Evolutionary conservation across 352 stramenopile genomes (phyloP).

Genomic region (Blastocystis sp.): DNA sequence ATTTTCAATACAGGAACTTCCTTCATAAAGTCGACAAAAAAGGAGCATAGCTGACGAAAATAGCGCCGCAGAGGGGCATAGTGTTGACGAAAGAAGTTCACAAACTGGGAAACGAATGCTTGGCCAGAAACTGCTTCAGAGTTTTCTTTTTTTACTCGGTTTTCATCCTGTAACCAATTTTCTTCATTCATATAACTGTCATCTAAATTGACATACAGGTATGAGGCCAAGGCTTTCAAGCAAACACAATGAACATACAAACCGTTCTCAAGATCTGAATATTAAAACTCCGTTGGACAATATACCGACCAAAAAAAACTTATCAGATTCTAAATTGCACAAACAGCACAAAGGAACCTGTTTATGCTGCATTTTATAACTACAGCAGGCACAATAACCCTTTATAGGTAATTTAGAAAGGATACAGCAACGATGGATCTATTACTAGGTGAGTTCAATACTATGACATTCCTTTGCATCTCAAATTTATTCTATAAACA

Average conservation of each 20-base stretch:
- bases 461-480: too few species aligned
- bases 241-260: constrained; percentile 34
- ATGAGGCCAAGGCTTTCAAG: constrained; percentile 16
- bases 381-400: background rate
- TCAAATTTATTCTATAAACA: too few species aligned
- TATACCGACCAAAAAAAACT: background rate
- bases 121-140: background rate
- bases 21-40: background rate
- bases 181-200: background rate
- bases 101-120: background rate
- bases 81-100: background rate
- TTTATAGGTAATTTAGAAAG: too few species aligned
- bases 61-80: background rate
- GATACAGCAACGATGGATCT: background rate
- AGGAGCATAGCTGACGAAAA: background rate
- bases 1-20: background rate
- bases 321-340: background rate
- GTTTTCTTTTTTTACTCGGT: background rate
- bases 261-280: background rate
- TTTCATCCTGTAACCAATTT: background rate
- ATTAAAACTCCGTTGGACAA: background rate
- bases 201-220: background rate
- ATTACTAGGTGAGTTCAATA: background rate
- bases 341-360: background rate
- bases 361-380: background rate